A percentile compares a stretch with the other conserved stretches of the same genome.
Conservation (phyloP, 495 filamentous ascomycete genomes). For the Aspergillus egyptiacus region DNA sequence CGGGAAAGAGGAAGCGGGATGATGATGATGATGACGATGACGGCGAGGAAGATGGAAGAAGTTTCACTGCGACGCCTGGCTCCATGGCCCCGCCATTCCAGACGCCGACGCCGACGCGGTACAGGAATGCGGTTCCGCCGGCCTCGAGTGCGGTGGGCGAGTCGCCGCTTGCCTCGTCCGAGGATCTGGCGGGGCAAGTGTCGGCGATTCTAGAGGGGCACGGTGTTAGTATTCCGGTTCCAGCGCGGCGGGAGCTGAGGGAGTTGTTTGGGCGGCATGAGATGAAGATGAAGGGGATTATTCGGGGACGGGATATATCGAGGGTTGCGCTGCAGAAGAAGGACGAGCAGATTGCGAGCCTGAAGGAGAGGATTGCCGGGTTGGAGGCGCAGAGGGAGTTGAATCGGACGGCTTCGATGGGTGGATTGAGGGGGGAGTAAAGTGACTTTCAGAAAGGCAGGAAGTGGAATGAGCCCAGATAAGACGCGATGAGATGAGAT, state of each 20-base stretch:
- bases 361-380: constrained; percentile 38
- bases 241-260: constrained; percentile 38
- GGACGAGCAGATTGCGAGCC: constrained; percentile 54
- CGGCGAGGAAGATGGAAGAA: constrained; percentile 17
- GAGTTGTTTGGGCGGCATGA: constrained; percentile 51
- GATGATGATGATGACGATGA: constrained; percentile 25
- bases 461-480: too few relatives aligned
- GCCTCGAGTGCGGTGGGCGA: constrained; percentile 13
- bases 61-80: neutral
- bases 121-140: constrained; percentile 36
- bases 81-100: constrained; percentile 9
- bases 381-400: constrained; percentile 31
- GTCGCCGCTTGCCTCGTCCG: constrained; percentile 26
- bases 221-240: constrained; percentile 36
- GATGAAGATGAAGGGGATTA: constrained; percentile 49
- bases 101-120: constrained; percentile 49
- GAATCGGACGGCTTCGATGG: constrained; percentile 44
- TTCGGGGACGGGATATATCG: constrained; percentile 56
- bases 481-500: neutral
- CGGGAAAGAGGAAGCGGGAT: constrained; percentile 47
- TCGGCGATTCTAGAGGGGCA: constrained; percentile 46
- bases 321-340: constrained; percentile 55
- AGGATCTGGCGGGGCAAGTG: constrained; percentile 47
- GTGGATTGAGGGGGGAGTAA: constrained; percentile 24
- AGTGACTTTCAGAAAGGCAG: too few relatives aligned